Base-by-base conservation (phyloP, 805 yeast genomes). In the Pichia heedii region DNA sequence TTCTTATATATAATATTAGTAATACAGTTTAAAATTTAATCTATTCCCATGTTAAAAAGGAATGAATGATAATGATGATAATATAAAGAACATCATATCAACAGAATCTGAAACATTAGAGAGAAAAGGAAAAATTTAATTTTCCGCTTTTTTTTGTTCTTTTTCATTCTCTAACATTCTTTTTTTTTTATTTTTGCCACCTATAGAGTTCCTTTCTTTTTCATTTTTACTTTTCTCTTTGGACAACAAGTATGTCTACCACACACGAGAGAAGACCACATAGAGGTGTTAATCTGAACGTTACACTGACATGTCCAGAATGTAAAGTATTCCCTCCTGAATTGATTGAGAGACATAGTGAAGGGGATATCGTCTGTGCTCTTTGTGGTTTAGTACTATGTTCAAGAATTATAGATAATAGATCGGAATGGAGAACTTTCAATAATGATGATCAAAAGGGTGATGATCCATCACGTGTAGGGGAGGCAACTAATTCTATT, bases 351-450 rank as follows among this genome's bases (percentile, higher is more conserved):
- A 70, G 97, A 53, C 94, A 89, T 57, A 84, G 95, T 54, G 97
- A 90, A 62, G 98, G 98, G 35, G 98, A 90, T 63, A 88, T 93
- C 54, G 96, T 90, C n/a, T 90, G 98, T 68, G 97, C 96, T 2
- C 73, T 88, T 49, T 93, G 98, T 69, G 98, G 98, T 3, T 70
- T 93, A 45, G 97, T 90, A 1, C 73, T 93, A 21, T 85, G 95
- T 53, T 95, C 88, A 60, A 74, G 89, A 50, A 81, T 90, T 41
- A 96, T 90, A 26, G 98, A 90, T 57, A 89, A 95, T 5, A 73
- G 97, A 53, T 86, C 96, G 1, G 98, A 90, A 70, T 90, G 98
- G 98, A 84, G 98, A 70, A 93, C 98, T 2, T 90, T 90, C 62
- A 82, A 94, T 47, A 93, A 93, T 60, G 98, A 90, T 62, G 98